Evolutionary conservation across 1,284 basidiomycete species (phyloP).

Genomic region (Ustilago sp.): DNA sequence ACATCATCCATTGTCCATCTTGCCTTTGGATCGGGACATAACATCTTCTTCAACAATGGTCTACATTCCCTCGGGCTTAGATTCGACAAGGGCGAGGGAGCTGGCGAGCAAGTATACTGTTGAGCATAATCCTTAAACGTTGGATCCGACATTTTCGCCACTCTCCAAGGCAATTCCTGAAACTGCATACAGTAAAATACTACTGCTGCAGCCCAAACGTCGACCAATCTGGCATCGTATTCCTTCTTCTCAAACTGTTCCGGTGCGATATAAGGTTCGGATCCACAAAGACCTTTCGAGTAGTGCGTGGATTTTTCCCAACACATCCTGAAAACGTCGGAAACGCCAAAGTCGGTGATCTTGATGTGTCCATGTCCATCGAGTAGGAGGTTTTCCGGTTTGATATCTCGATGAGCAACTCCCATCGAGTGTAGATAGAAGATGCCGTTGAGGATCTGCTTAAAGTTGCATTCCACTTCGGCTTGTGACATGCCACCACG

Average conservation of each 20-base stretch:
- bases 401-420: constrained; percentile 96
- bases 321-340: constrained; percentile 96
- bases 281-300: constrained; percentile 95
- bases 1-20: constrained; percentile 86
- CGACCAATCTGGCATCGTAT: constrained; percentile 95
- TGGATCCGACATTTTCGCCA: constrained; percentile 84
- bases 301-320: constrained; percentile 98
- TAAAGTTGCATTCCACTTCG: constrained; percentile 98
- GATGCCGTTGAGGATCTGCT: constrained; percentile 91
- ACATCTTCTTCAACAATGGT: constrained; percentile 88
- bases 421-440: constrained; percentile 93
- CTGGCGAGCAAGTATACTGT: constrained; percentile 73
- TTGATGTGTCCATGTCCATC: constrained; percentile 93
- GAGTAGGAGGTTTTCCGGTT: constrained; percentile 96
- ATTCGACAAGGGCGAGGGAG: constrained; percentile 78
- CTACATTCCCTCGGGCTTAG: constrained; percentile 87
- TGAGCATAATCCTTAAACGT: constrained; percentile 85
- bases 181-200: constrained; percentile 92
- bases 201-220: constrained; percentile 96
- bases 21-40: constrained; percentile 90
- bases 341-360: constrained; percentile 99
- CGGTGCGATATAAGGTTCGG: constrained; percentile 97
- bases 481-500: constrained; percentile 92
- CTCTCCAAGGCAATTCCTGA: constrained; percentile 80
- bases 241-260: constrained; percentile 97